Percentiles rank a stretch among this genome's conserved stretches.
Evolutionary conservation across 305 asterid genomes (phyloP).

Genomic region (Andrographis paniculata): DNA sequence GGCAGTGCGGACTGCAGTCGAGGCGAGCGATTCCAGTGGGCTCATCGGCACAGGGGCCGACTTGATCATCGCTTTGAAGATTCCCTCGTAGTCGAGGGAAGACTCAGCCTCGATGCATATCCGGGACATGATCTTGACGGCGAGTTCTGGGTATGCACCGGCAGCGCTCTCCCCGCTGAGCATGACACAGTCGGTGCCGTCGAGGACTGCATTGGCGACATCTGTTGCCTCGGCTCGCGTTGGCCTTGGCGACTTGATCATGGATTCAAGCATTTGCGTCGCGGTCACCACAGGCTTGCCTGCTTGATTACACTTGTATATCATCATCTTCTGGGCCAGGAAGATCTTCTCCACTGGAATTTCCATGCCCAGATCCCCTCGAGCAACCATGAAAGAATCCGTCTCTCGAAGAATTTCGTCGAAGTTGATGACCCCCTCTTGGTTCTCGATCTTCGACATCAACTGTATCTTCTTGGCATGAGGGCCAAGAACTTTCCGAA

Average conservation of each 20-base stretch:
- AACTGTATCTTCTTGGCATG: slow-evolving; percentile 46
- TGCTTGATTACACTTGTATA: slow-evolving; percentile 54
- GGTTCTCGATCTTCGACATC: slow-evolving; percentile 68
- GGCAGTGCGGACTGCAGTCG: slow-evolving; percentile 52
- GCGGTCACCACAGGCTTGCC: slow-evolving; percentile 46
- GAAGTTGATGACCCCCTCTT: slow-evolving; percentile 57
- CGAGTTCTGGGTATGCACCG: slow-evolving; percentile 51
- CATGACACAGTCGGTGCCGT: neutral
- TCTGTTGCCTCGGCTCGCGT: slow-evolving; percentile 70
- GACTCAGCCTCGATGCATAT: slow-evolving; percentile 57
- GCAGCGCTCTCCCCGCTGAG: slow-evolving; percentile 50
- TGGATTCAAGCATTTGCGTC: slow-evolving; percentile 36
- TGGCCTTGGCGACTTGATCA: slow-evolving; percentile 65
- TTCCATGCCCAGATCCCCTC: slow-evolving; percentile 74
- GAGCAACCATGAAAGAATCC: slow-evolving; percentile 60
- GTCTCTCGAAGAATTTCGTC: slow-evolving; percentile 60
- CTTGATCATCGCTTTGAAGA: slow-evolving; percentile 44
- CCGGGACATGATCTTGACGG: slow-evolving; percentile 48
- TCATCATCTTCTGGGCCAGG: slow-evolving; percentile 68
- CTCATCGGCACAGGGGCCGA: slow-evolving; percentile 55
- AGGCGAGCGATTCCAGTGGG: slow-evolving; percentile 51
- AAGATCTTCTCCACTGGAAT: slow-evolving; percentile 57
- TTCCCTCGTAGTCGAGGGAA: slow-evolving; percentile 39
- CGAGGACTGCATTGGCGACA: slow-evolving; percentile 47
- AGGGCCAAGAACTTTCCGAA: slow-evolving; percentile 48